Base-by-base conservation (phyloP, 257 asterid genomes). In the Ophiorrhiza pumila region DNA sequence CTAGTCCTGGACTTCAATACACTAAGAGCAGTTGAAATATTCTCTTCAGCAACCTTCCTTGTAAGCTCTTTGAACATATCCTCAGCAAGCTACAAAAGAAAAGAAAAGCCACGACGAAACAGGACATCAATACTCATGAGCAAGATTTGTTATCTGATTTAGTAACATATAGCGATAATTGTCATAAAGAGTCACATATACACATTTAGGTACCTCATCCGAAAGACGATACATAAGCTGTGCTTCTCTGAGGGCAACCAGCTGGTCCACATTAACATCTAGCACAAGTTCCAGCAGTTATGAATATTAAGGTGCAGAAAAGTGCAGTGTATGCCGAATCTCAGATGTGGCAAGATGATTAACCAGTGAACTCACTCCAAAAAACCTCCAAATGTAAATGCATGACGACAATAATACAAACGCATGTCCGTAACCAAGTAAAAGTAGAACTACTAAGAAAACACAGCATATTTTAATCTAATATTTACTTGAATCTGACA, bases 51-150 rank as follows among this genome's bases (percentile, higher is more conserved):
- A 77, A 92, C 87, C 88, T 89, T 92, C 84, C 98, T 87, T 18
- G 91, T 85, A 83, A 86, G 92, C 85, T 92, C 95, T 85, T 92
- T 90, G 80, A 95, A 90, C 96, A 89, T 85, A 74, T 86, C 96
- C 71, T 77, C 97, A 73, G 98, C 97, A 79, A 92, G 89, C 99
- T 95, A 85, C 77, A 82, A 55, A 72, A 46, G 31, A 55, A 62
- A 42, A 65, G 68, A 39, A 80, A 59, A 58, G 4, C 34, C 42
- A 25, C 25, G 27, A 32, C 25, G 25, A 17, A 67, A 32, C 17
- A 46, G 27, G 68, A 32, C 25, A 53, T 65, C 53, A 62, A 29
- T 5, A n/a, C 17, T 25, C 41, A 76, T 22, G 58, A 2, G 56
- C n/a, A 39, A 61, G 41, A 63, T 27, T 13, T 52, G 7, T 20